Base-by-base conservation (phyloP, 106 monocot genomes). In the Alisma plantagoaquatica region DNA sequence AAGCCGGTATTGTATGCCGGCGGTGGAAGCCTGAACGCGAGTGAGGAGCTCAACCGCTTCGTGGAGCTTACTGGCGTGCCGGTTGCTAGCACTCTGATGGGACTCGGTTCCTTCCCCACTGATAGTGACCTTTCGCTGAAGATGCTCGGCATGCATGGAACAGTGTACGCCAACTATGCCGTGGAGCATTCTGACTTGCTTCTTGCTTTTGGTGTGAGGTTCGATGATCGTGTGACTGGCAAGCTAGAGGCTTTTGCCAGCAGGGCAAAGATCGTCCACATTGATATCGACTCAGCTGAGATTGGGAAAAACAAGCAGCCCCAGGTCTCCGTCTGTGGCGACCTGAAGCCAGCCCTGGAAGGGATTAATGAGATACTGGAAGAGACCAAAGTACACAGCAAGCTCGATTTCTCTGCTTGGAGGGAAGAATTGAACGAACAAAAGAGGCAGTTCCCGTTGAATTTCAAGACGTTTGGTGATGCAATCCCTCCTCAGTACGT, bases 231-330 rank as follows among this genome's bases (percentile, higher is more conserved):
- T 15, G 92, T 93, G 20, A 93, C 92, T 1, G 87, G 92, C 23
- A 87, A 87, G 64, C 49, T 94, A 4, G 83, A 94, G 54, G 72
- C 87, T 25, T 94, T 94, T 71, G 93, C 93, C 10, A 87, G 80
- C 49, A 43, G 80, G 49, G 79, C 93, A 1, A 94, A 87, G 59
- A 94, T 87, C 22, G 93, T 94, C 48, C 93, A 94, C 61, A 75
- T 87, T 26, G 93, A 94, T 46, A 94, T 94, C 14, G 93, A 93
- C 38, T 75, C 87, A 2, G 87, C 87, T 0, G 93, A 87, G 77
- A 94, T 94, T 43, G 93, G 93, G 33, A 94, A 94, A 75, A 94
- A 83, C 54, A 94, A 94, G 67, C 87, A 80, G 63, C 93, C 93
- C 3, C 87, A 87, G 52, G 53, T 80, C 1, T 83, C 93, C 0